Conservation (phyloP, 148 eudicot genomes). For the Vaccinium vitisidaea region DNA sequence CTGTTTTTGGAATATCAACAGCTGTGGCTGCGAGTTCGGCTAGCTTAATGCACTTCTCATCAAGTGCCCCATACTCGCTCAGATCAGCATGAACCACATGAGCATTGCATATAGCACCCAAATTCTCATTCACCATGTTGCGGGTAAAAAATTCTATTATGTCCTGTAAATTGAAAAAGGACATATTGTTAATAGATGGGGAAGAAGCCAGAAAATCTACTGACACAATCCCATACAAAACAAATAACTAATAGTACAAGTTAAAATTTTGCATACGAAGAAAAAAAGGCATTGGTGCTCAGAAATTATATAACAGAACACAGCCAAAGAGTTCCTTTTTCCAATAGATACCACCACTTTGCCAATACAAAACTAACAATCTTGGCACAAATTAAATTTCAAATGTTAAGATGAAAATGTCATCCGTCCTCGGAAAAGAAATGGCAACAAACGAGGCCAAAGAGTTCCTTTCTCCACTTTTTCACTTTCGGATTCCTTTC, state of each 20-base stretch:
- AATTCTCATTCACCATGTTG: conserved; percentile 81
- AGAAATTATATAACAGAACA: background rate
- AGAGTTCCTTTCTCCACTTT: background rate
- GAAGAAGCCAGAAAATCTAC: background rate
- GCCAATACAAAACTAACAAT: background rate
- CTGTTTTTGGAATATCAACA: conserved; percentile 96
- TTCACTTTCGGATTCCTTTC: background rate
- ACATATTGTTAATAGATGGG: background rate
- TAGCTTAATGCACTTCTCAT: conserved; percentile 63
- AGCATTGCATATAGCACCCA: conserved; percentile 89
- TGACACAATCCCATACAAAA: background rate
- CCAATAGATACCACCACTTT: background rate
- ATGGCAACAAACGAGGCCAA: background rate
- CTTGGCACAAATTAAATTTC: background rate
- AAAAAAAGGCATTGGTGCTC: background rate
- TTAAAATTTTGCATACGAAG: too few species aligned
- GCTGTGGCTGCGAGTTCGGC: conserved; percentile 92
- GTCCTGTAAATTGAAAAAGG: conserved; percentile 46
- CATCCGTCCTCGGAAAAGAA: background rate
- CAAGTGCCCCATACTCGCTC: conserved; percentile 59
- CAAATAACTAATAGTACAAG: background rate
- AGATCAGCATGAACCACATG: conserved; percentile 92
- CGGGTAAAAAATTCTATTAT: conserved; percentile 73
- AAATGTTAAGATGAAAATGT: background rate
- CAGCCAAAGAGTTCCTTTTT: background rate